Percentiles rank a stretch among this genome's conserved stretches.
Conservation (phyloP, 2,329 filamentous ascomycete species). For the Rachicladosporium sp. region DNA sequence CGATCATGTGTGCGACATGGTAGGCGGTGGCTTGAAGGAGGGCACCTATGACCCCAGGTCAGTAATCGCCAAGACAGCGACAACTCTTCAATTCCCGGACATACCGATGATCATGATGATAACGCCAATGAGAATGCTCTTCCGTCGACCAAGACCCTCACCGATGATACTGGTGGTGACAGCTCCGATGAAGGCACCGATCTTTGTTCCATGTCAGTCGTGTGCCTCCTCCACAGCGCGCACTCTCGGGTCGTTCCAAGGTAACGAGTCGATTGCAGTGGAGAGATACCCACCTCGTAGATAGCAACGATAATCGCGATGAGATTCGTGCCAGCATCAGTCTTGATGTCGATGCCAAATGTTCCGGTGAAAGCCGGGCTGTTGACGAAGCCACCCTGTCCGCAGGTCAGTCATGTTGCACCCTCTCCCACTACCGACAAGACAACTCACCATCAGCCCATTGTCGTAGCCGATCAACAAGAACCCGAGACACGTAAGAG, state of each 20-base stretch:
- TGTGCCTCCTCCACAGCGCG: not conserved
- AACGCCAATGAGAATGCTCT: conserved; percentile 31
- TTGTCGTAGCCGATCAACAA: conserved; percentile 39
- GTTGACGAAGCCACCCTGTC: conserved; percentile 24
- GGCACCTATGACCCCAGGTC: conserved; percentile 19
- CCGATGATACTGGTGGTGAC: conserved; percentile 28
- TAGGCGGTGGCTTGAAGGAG: conserved; percentile 31
- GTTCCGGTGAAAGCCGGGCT: conserved; percentile 29
- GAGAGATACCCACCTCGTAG: conserved; percentile 19
- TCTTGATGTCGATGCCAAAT: conserved; percentile 28
- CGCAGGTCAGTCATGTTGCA: too few species aligned
- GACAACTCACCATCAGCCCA: conserved; percentile 28
- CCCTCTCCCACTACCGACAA: too few species aligned
- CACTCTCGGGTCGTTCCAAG: too few species aligned
- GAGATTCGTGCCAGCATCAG: conserved; percentile 22
- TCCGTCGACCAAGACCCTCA: conserved; percentile 33
- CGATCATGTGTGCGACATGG: conserved; percentile 29
- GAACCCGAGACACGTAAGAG: conserved; percentile 36
- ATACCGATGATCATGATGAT: conserved; percentile 28
- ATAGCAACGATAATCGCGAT: conserved; percentile 38
- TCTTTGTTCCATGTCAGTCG: conserved; percentile 6
- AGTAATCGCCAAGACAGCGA: not conserved
- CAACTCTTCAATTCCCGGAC: not conserved
- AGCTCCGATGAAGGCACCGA: conserved; percentile 35
- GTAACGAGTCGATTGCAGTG: too few species aligned